A percentile compares a stretch with the other conserved stretches of the same genome.
Evolutionary conservation across 345 rosid species (phyloP).

Genomic region (Linum usitatissimum): DNA sequence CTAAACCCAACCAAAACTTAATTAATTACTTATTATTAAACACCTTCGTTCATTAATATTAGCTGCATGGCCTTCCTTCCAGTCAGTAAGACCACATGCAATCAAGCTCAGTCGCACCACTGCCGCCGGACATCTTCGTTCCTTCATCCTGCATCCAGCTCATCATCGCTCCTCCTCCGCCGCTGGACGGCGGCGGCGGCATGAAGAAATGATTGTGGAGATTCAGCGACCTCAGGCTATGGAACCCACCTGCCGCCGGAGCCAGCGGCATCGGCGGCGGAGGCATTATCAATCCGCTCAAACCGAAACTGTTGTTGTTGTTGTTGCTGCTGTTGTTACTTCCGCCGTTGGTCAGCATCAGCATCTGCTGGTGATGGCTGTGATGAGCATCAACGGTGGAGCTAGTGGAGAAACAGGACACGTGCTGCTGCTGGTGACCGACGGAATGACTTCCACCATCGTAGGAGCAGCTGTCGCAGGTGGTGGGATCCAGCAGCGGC

Average conservation of each 20-base stretch:
- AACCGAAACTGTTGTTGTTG: no score
- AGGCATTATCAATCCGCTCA: slow-evolving; percentile 18
- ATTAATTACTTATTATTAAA: no score
- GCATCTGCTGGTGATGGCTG: slow-evolving; percentile 5
- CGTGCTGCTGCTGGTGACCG: slow-evolving; percentile 55
- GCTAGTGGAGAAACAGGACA: slow-evolving; percentile 99
- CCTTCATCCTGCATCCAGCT: slow-evolving; percentile 31
- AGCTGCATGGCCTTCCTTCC: no score
- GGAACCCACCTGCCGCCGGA: slow-evolving; percentile 30
- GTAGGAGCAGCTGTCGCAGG: slow-evolving; percentile 44
- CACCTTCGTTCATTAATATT: no score
- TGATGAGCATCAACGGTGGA: slow-evolving; percentile 24
- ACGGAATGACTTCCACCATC: slow-evolving; percentile 18
- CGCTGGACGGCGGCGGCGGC: slow-evolving; percentile 8
- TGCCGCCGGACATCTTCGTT: slow-evolving; percentile 7
- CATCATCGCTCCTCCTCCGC: slow-evolving; percentile 10
- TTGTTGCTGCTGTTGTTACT: no score
- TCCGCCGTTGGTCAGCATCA: slow-evolving; percentile 15
- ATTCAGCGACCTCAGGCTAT: slow-evolving; percentile 48
- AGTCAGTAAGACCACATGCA: slow-evolving; percentile 47
- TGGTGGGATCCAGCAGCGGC: slow-evolving; percentile 48
- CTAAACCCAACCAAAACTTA: no score
- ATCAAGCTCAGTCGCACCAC: slow-evolving; percentile 48
- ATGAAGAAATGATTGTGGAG: slow-evolving; percentile 32
- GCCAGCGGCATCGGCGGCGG: slow-evolving; percentile 9